Conservation (phyloP, 2,329 filamentous ascomycete species). For the Plenodomus biglobosus region DNA sequence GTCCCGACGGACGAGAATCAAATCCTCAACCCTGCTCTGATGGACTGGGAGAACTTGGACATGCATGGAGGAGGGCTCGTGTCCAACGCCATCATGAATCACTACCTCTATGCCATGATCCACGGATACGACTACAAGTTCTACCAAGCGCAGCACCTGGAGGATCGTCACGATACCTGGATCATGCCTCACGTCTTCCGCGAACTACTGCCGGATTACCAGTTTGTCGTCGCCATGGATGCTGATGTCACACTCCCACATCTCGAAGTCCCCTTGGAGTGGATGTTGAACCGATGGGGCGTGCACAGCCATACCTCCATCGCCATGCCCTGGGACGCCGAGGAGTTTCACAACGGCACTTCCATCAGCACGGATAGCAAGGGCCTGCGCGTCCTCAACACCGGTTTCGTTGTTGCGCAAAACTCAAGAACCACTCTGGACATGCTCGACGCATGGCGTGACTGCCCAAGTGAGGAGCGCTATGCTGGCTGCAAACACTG, state of each 20-base stretch:
- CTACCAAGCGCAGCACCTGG: conserved; percentile 41
- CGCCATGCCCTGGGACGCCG: conserved; percentile 45
- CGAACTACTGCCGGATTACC: conserved; percentile 46
- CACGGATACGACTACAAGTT: conserved; percentile 54
- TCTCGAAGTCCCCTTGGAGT: conserved; percentile 51
- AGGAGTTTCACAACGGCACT: conserved; percentile 6
- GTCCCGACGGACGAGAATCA: conserved; percentile 21
- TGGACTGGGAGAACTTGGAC: conserved; percentile 27
- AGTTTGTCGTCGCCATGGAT: conserved; percentile 51
- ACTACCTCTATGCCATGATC: conserved; percentile 38
- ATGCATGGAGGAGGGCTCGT: conserved; percentile 29
- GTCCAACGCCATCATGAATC: conserved; percentile 17
- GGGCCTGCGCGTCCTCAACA: conserved; percentile 43
- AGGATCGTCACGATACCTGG: conserved; percentile 47
- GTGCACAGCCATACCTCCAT: conserved; percentile 45
- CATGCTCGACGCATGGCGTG: conserved; percentile 35
- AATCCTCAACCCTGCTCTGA: conserved; percentile 20
- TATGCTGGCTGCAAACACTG: conserved; percentile 33
- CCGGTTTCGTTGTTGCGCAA: conserved; percentile 46
- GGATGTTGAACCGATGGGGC: conserved; percentile 53
- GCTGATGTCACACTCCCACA: conserved; percentile 49
- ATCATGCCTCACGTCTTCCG: conserved; percentile 47
- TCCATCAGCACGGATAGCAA: conserved; percentile 41
- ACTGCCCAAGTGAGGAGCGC: conserved; percentile 30
- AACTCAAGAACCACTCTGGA: conserved; percentile 24